These are phyloP conservation scores for Arachis hypogaea DNA, from an alignment of 306 rosid species.

Conservation along the genomic window DNA sequence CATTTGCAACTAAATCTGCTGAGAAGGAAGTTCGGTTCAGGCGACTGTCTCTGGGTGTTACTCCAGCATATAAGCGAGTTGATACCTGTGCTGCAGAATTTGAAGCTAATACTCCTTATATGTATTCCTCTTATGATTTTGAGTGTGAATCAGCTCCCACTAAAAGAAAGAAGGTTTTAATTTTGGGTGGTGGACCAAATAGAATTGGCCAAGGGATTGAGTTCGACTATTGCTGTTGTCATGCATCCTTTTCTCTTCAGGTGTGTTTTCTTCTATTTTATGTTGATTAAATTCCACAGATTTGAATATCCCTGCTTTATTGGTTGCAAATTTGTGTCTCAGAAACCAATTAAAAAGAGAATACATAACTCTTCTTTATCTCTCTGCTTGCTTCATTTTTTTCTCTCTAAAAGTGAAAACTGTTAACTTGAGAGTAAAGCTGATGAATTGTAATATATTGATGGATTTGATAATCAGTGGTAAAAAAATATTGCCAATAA, in stretches of 20 bases:
- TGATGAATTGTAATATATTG: neutral
- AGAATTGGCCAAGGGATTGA: constrained; percentile 99
- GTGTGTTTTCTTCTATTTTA: constrained; percentile 43
- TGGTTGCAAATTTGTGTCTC: constrained; percentile 6
- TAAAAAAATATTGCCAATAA: too few species aligned
- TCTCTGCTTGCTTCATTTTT: neutral
- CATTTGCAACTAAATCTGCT: constrained; percentile 85
- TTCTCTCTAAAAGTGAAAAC: neutral
- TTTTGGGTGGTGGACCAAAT: constrained; percentile 98
- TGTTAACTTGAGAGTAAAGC: constrained; percentile 4
- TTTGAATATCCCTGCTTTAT: constrained; percentile 30
- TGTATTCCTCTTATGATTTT: constrained; percentile 97
- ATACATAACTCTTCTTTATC: neutral
- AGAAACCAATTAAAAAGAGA: neutral
- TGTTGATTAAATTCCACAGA: constrained; percentile 23
- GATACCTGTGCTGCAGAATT: constrained; percentile 99
- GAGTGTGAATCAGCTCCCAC: constrained; percentile 98
- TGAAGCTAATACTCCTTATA: constrained; percentile 97
- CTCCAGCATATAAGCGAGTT: constrained; percentile 87
- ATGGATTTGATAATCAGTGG: too few species aligned
- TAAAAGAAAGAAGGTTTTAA: constrained; percentile 75
- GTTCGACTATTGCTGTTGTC: constrained; percentile 99
- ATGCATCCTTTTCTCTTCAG: constrained; percentile 92
- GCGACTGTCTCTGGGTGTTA: constrained; percentile 71
- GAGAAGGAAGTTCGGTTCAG: constrained; percentile 75